Evolutionary conservation across 2,329 filamentous ascomycete genomes (phyloP).

Genomic region (Sarocladiaceae sp.): DNA sequence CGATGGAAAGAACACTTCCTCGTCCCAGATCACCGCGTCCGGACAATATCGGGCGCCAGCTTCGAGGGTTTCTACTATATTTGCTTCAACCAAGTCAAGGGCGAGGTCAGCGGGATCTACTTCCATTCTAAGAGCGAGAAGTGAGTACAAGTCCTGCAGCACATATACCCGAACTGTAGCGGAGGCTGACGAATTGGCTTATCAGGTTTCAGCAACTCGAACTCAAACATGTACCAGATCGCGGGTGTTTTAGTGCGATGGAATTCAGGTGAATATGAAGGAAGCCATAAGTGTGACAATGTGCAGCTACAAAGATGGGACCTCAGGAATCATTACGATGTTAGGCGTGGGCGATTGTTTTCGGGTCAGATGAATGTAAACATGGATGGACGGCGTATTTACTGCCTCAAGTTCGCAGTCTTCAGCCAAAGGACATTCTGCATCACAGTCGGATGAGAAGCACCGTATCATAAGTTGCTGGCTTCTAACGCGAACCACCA

Average conservation of each 20-base stretch:
- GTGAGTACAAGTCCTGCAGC: conserved; percentile 45
- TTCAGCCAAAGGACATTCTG: too few species aligned
- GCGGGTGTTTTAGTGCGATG: conserved; percentile 75
- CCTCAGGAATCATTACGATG: too few species aligned
- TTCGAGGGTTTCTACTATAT: conserved; percentile 99
- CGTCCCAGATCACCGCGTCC: conserved; percentile 87
- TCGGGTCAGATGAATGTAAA: too few species aligned
- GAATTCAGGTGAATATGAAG: conserved; percentile 64
- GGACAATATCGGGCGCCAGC: conserved; percentile 86
- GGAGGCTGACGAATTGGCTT: conserved; percentile 1
- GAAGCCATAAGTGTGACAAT: too few species aligned
- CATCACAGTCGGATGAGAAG: too few species aligned
- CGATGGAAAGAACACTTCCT: conserved; percentile 98
- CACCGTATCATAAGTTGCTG: too few species aligned
- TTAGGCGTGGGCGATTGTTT: too few species aligned
- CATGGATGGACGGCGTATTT: too few species aligned
- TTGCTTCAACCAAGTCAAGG: conserved; percentile 89
- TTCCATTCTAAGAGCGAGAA: conserved; percentile 98
- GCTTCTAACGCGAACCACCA: too few species aligned
- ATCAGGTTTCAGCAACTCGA: conserved; percentile 85
- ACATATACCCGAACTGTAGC: not conserved
- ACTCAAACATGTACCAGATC: conserved; percentile 79
- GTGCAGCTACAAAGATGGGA: too few species aligned
- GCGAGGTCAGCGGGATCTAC: conserved; percentile 87
- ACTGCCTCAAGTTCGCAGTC: too few species aligned